A percentile compares a stretch with the other conserved stretches of the same genome.
phyloP scores from a whole-genome alignment of 257 asterid genomes.

The Capsicum rhomboideum region DNA sequence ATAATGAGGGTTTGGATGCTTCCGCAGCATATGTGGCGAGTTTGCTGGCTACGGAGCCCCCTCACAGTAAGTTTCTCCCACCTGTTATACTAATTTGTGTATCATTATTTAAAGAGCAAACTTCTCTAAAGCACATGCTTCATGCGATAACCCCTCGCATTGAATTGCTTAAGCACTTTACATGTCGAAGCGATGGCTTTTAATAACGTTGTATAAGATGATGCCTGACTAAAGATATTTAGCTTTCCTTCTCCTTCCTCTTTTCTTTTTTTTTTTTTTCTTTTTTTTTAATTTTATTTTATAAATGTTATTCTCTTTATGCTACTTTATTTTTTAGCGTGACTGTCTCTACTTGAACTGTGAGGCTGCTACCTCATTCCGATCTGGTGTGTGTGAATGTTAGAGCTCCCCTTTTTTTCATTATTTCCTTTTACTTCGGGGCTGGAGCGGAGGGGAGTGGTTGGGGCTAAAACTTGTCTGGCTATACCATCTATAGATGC shows the following conservation, averaged over 20 bases:
- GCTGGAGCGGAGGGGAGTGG: too few relatives aligned
- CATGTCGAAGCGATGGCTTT: neutral
- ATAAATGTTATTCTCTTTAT: neutral
- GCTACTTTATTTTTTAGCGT: neutral
- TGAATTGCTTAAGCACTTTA: neutral
- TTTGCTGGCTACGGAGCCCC: conserved; percentile 77
- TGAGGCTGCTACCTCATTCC: neutral
- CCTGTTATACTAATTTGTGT: neutral
- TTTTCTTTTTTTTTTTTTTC: neutral
- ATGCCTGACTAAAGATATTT: neutral
- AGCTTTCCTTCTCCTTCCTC: neutral
- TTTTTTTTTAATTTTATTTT: too few relatives aligned
- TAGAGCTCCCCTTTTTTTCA: neutral
- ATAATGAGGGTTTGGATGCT: conserved; percentile 76
- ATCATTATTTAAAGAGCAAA: neutral
- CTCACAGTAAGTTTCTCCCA: conserved; percentile 49
- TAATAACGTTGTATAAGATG: neutral
- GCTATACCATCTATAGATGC: neutral
- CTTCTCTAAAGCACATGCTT: neutral
- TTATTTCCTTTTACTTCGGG: too few relatives aligned
- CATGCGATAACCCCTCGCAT: neutral
- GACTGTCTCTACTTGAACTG: neutral
- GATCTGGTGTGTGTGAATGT: neutral
- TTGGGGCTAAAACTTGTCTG: neutral
- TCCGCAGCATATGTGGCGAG: conserved; percentile 86